A percentile compares a stretch with the other conserved stretches of the same genome.
Evolutionary conservation across 2,329 filamentous ascomycete genomes (phyloP).

Genomic region (Fusarium scirpi): DNA sequence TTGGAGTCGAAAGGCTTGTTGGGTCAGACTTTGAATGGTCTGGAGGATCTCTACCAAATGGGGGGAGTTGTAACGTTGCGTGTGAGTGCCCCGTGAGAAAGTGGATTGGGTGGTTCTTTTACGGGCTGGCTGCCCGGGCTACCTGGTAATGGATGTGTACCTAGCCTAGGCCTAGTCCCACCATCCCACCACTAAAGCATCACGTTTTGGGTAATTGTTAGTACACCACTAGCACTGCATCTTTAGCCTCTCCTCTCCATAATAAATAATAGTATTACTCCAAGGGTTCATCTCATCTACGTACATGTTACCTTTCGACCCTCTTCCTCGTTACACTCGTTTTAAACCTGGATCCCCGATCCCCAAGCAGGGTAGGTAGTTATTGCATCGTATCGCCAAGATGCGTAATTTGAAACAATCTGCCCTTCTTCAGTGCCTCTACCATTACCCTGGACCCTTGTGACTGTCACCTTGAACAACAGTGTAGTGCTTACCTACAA

Average conservation of each 20-base stretch:
- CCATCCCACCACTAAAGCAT: constrained; percentile 6
- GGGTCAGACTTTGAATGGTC: constrained; percentile 32
- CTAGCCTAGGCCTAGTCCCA: not conserved
- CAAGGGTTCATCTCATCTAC: constrained; percentile 21
- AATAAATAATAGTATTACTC: not conserved
- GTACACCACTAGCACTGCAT: constrained; percentile 10
- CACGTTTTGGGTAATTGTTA: constrained; percentile 5
- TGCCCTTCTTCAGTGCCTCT: constrained; percentile 19
- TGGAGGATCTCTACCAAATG: constrained; percentile 37
- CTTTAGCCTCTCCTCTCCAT: constrained; percentile 10
- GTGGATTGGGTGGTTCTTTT: constrained; percentile 21
- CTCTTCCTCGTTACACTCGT: constrained; percentile 22
- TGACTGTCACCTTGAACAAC: constrained; percentile 9
- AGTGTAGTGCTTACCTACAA: constrained; percentile 12
- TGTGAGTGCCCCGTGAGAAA: constrained; percentile 39
- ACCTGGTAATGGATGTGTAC: not conserved
- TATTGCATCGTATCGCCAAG: constrained; percentile 3
- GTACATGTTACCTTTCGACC: constrained; percentile 33
- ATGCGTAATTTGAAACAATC: constrained; percentile 32
- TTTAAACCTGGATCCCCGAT: not conserved
- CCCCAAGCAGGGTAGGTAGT: not conserved
- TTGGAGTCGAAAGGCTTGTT: constrained; percentile 17
- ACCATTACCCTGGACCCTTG: constrained; percentile 20
- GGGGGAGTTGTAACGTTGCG: constrained; percentile 41
- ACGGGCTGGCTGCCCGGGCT: not conserved